Evolutionary conservation across 176 grass and related monocot genomes (phyloP), one percentile per base, ranked within the genome.

Genomic region (Aegilops bicornis): DNA sequence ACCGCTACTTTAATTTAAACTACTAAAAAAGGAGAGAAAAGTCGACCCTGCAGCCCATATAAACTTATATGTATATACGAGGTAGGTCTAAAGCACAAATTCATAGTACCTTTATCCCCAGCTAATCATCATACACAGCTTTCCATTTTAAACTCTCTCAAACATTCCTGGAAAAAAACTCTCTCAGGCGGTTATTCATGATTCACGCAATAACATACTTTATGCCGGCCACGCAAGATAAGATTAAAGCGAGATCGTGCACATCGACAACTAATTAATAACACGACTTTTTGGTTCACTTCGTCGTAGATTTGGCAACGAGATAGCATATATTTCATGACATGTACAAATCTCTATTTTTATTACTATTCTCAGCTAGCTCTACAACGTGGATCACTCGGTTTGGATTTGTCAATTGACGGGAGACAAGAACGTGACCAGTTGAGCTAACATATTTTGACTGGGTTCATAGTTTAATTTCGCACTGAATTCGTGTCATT

Each of bases 401-500:
- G 1, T 68, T 59, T 52, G 22, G 20, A 78, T 50, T 82, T 90
- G 78, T 90, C 48, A 69, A 86, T 30, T 82, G 16, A 76, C 7
- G 6, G 88, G 88, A 63, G 88, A 82, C 88, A 85, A 36, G 77
- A 85, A 47, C 65, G 66, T 36, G 69, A 39, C 8, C 19, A 0
- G 25, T 69, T 20, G 12, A 56, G 47, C 52, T 40, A 48, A 52
- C 47, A 1, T 19, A 27, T n/a, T 14, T 76, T 76, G 43, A 76
- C 15, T 31, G 15, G 73, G 29, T 10, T 52, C 4, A 1, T 52
- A 30, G 15, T 19, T 40, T 73, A 73, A 23, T 73, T 73, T 47
- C 1, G n/a, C 71, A 25, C n/a, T 73, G 39, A 45, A 6, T 12
- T 68, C 69, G 45, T 81, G 77, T 80, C 69, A 5, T 85, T 45